Conservation (phyloP, 1,284 basidiomycete genomes). For the Ceratobasidium sp. region DNA sequence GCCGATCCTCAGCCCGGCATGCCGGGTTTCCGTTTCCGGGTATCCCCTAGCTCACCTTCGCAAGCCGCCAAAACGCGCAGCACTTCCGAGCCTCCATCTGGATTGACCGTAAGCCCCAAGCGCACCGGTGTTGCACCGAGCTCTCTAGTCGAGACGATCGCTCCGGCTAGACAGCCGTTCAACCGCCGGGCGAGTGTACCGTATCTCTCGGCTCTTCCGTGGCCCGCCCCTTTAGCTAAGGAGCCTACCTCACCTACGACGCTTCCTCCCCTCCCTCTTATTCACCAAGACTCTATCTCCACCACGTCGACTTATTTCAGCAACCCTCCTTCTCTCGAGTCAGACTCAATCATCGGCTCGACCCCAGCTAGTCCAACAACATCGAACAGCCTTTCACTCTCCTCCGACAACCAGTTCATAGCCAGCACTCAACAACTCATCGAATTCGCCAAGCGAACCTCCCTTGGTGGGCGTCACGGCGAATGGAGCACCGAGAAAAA, state of each 20-base stretch:
- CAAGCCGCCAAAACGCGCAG: not conserved
- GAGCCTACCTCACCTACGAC: not conserved
- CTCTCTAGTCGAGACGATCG: slow-evolving; percentile 5
- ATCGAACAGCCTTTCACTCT: not conserved
- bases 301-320: not conserved
- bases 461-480: not conserved
- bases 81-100: not conserved
- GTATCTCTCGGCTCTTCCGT: not conserved
- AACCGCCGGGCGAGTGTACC: not conserved
- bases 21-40: not conserved
- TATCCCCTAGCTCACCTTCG: not conserved
- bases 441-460: slow-evolving; percentile 7
- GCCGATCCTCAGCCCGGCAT: not conserved
- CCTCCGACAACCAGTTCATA: not conserved
- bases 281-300: not conserved
- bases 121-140: not conserved
- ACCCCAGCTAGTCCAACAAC: not conserved
- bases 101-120: not conserved
- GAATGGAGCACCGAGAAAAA: slow-evolving; percentile 37
- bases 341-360: not conserved
- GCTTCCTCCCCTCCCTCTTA: not conserved
- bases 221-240: not conserved
- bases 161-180: too few species aligned
- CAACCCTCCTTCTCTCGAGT: not conserved
- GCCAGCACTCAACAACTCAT: slow-evolving; percentile 6